phyloP scores from a whole-genome alignment of 257 asterid genomes.

The Solanum etuberosum region DNA sequence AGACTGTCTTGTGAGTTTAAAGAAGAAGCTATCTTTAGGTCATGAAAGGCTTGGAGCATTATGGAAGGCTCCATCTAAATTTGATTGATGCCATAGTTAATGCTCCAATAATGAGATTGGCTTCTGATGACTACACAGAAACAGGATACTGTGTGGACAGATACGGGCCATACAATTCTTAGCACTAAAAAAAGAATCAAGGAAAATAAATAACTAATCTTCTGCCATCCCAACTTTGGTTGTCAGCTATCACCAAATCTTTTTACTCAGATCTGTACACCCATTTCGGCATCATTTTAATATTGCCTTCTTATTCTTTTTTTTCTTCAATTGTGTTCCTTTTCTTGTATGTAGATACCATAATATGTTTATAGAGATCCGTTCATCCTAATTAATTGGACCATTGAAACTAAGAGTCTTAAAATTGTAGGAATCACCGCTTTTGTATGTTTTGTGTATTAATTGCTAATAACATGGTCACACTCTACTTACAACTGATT shows the following conservation, averaged over 20 bases:
- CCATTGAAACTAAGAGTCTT: not conserved
- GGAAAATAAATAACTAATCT: not conserved
- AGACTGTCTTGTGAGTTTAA: not conserved
- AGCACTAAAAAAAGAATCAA: not conserved
- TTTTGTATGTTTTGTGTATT: not conserved
- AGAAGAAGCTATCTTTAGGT: not conserved
- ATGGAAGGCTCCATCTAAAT: conserved; percentile 50
- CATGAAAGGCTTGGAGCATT: conserved; percentile 35
- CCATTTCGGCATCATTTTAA: not conserved
- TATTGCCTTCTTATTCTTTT: not conserved
- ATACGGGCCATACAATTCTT: conserved; percentile 73
- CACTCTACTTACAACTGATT: not conserved
- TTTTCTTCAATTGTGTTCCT: not conserved
- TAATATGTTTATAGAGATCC: not conserved
- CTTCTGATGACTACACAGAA: conserved; percentile 96
- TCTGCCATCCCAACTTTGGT: not conserved
- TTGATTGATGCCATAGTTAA: conserved; percentile 46
- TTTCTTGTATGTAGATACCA: not conserved
- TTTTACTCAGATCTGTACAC: not conserved
- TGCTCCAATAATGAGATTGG: conserved; percentile 77
- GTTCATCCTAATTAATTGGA: not conserved
- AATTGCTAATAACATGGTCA: not conserved
- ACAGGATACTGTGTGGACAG: conserved; percentile 90
- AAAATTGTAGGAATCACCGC: not conserved
- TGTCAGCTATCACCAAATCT: not conserved